These are phyloP conservation scores for Amaranthus cruentus DNA, from an alignment of 148 eudicot species.

Conservation along the genomic window DNA sequence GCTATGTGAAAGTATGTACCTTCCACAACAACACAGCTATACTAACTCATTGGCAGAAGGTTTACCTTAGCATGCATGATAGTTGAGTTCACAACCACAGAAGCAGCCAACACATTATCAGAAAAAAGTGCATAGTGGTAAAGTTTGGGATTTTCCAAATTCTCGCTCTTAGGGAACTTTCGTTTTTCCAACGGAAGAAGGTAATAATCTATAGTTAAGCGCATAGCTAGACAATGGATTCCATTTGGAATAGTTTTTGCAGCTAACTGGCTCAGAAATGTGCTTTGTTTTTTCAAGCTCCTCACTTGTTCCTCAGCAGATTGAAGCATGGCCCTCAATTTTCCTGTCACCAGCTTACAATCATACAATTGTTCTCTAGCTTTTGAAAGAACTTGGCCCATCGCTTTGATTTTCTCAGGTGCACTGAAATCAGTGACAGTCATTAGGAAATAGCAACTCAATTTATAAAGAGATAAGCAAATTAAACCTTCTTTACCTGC, in stretches of 20 bases:
- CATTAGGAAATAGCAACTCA: neutral
- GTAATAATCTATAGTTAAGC: constrained; percentile 73
- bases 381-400: constrained; percentile 74
- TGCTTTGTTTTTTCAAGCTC: constrained; percentile 79
- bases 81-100: constrained; percentile 85
- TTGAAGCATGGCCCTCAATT: constrained; percentile 86
- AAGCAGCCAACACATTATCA: constrained; percentile 90
- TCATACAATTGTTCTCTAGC: constrained; percentile 67
- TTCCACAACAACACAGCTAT: neutral
- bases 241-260: constrained; percentile 87
- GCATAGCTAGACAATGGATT: constrained; percentile 77
- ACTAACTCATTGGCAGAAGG: neutral
- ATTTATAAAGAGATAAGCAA: neutral
- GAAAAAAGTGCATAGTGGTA: constrained; percentile 89
- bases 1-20: neutral
- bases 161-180: constrained; percentile 63
- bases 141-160: constrained; percentile 61
- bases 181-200: constrained; percentile 64
- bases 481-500: constrained; percentile 39
- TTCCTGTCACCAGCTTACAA: constrained; percentile 68
- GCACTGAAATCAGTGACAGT: constrained; percentile 39
- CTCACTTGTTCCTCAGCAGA: constrained; percentile 86
- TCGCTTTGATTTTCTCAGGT: constrained; percentile 59
- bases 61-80: constrained; percentile 70
- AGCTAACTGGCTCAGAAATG: constrained; percentile 79